Evolutionary conservation across 768 basidiomycete genomes (phyloP).

Genomic region (Boletales sp.): DNA sequence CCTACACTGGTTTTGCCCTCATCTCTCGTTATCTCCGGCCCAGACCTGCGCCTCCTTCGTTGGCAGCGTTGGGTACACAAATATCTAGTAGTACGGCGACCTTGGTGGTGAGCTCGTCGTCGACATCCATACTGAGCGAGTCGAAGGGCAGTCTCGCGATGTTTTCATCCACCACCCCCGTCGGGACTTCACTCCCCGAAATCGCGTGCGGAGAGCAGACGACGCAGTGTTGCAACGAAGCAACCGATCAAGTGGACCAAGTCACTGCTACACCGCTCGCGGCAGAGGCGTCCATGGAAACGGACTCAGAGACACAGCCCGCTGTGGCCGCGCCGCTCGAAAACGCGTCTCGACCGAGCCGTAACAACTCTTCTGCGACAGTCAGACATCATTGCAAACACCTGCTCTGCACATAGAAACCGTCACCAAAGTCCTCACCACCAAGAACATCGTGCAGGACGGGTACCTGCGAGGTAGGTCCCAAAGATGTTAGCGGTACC

Average conservation of each 20-base stretch:
- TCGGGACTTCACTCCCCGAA: neutral
- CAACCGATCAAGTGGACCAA: neutral
- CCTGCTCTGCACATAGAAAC: too few species aligned
- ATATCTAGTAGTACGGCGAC: conserved; percentile 15
- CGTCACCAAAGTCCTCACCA: too few species aligned
- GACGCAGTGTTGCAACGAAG: neutral
- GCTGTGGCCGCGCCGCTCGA: neutral
- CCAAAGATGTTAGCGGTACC: too few species aligned
- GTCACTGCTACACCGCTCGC: neutral
- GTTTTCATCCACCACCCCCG: conserved; percentile 5
- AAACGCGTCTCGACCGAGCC: neutral
- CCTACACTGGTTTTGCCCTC: conserved; percentile 66
- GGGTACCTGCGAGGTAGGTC: too few species aligned
- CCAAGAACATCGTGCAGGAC: too few species aligned
- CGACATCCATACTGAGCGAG: conserved; percentile 5
- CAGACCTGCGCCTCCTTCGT: conserved; percentile 31
- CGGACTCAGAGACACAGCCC: conserved; percentile 14
- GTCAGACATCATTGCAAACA: too few species aligned
- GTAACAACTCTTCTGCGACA: neutral
- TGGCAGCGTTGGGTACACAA: conserved; percentile 3
- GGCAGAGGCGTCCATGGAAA: neutral
- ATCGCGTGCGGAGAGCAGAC: neutral
- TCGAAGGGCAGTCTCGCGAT: conserved; percentile 2
- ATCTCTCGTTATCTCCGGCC: conserved; percentile 72
- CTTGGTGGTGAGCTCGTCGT: conserved; percentile 7